A percentile compares a stretch with the other conserved stretches of the same genome.
phyloP scores from a whole-genome alignment of 768 basidiomycete species.

The Gloeostereum incarnatum region DNA sequence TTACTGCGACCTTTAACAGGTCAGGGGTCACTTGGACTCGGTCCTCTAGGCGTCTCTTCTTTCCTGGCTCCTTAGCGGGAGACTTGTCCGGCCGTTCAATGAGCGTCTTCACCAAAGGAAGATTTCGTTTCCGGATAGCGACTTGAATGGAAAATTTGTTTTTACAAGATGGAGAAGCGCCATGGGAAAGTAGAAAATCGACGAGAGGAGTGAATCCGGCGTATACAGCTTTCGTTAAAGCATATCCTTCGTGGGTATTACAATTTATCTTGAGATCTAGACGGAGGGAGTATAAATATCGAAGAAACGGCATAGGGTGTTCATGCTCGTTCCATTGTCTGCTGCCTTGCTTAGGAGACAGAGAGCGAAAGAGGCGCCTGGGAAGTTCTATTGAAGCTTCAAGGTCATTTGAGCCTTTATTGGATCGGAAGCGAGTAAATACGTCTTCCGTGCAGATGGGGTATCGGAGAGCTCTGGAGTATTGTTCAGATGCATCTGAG shows the following conservation, averaged over 20 bases:
- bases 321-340: conserved; percentile 36
- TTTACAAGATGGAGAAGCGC: conserved; percentile 61
- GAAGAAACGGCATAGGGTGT: conserved; percentile 56
- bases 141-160: conserved; percentile 58
- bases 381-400: conserved; percentile 39
- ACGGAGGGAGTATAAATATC: conserved; percentile 38
- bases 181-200: conserved; percentile 57
- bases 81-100: conserved; percentile 42
- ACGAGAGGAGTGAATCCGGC: conserved; percentile 57
- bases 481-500: conserved; percentile 18
- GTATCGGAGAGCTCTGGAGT: conserved; percentile 47
- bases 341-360: conserved; percentile 21
- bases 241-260: conserved; percentile 75
- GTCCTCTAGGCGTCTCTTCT: conserved; percentile 51
- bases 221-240: conserved; percentile 70
- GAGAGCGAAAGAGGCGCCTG: conserved; percentile 50
- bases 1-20: conserved; percentile 63
- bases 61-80: conserved; percentile 17
- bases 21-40: conserved; percentile 39
- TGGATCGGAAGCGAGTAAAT: conserved; percentile 30
- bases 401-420: conserved; percentile 26
- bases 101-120: conserved; percentile 64
- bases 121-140: conserved; percentile 65
- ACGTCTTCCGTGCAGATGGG: conserved; percentile 51
- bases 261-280: conserved; percentile 32